These are phyloP conservation scores for Dendrocalamus latiflorus DNA, from an alignment of 202 grass and related monocot genomes.

Conservation along the genomic window DNA sequence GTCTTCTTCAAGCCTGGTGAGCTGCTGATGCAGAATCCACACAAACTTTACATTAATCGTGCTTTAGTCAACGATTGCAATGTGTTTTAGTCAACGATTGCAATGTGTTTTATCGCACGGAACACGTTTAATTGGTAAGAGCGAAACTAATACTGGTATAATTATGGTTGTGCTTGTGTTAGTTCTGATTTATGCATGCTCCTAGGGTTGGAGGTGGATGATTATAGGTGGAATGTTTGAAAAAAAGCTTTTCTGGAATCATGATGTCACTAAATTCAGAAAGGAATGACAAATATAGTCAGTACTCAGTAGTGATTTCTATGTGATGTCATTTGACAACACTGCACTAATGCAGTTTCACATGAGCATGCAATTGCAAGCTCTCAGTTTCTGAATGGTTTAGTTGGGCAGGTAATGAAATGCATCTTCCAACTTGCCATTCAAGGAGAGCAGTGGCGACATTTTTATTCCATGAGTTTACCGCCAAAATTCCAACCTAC, in stretches of 20 bases:
- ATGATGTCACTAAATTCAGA: background rate
- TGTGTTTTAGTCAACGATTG: no score
- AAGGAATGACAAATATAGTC: background rate
- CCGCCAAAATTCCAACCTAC: background rate
- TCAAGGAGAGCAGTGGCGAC: background rate
- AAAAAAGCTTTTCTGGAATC: background rate
- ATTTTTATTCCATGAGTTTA: background rate
- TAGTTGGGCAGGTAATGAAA: background rate
- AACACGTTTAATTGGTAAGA: no score
- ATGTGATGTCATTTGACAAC: background rate
- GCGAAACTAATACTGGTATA: no score
- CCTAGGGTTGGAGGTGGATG: background rate
- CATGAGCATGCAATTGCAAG: background rate
- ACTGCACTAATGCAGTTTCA: background rate
- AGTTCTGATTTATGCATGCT: background rate
- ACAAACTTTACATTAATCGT: no score
- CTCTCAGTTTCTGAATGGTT: background rate
- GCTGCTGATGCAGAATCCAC: no score
- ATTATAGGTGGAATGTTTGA: conserved; percentile 3
- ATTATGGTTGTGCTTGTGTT: no score
- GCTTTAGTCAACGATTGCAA: no score
- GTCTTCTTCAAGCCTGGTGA: no score
- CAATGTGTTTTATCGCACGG: no score
- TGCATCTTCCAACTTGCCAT: background rate
- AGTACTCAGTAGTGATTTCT: background rate